These are phyloP conservation scores for Vaccinium macrocarpon DNA, from an alignment of 148 eudicot genomes.

Conservation along the genomic window DNA sequence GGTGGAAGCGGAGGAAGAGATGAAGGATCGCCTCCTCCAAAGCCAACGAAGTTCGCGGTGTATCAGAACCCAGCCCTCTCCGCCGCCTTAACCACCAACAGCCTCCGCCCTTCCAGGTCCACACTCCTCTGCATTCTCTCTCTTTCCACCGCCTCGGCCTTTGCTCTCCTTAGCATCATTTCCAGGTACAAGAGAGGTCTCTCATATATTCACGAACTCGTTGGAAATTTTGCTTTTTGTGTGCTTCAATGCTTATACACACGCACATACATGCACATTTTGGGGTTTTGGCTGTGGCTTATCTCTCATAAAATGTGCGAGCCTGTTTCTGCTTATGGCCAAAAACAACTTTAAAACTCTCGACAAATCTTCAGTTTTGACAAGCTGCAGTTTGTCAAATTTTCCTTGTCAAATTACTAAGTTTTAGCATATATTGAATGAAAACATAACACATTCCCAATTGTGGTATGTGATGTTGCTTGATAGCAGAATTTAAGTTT, in stretches of 20 bases:
- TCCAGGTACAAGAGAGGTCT: constrained; percentile 34
- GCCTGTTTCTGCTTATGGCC: not conserved
- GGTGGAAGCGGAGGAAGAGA: constrained; percentile 18
- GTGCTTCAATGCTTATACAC: not conserved
- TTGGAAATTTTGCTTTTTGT: not conserved
- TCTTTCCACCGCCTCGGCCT: constrained; percentile 51
- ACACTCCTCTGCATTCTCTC: constrained; percentile 52
- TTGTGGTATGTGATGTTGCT: not conserved
- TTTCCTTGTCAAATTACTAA: not conserved
- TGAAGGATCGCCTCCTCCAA: constrained; percentile 15
- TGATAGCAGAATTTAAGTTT: not conserved
- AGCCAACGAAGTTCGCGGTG: constrained; percentile 59
- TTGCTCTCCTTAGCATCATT: constrained; percentile 39
- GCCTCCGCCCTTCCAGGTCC: constrained; percentile 67
- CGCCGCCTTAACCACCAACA: constrained; percentile 71
- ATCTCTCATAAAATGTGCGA: not conserved
- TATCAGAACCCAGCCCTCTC: constrained; percentile 76
- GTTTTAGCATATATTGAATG: not conserved
- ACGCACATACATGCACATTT: not conserved
- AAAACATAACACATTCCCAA: not conserved
- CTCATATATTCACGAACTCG: not conserved
- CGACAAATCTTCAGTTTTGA: not conserved
- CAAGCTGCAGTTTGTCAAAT: not conserved
- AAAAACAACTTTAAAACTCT: not conserved
- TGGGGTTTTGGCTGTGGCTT: not conserved